These are phyloP conservation scores for Cladophialophora immunda DNA, from an alignment of 2,329 filamentous ascomycete genomes.

Conservation along the genomic window DNA sequence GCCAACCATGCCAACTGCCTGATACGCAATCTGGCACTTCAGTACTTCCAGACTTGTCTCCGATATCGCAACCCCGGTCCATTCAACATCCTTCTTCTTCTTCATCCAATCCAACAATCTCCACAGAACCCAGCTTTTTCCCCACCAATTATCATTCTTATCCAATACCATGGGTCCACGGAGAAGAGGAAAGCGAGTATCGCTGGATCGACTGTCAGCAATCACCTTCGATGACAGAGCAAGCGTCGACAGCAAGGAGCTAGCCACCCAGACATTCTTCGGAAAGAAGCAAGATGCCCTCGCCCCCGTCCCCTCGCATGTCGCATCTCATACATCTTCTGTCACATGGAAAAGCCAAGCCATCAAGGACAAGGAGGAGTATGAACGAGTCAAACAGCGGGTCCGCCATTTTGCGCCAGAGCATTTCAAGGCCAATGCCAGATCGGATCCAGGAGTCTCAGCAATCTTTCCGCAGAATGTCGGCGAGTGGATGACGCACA, in stretches of 20 bases:
- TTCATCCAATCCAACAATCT: neutral
- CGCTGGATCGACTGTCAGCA: conserved; percentile 10
- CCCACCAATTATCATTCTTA: neutral
- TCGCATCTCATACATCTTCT: conserved; percentile 31
- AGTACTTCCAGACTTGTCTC: neutral
- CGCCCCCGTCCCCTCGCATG: neutral
- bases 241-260: conserved; percentile 23
- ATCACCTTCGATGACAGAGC: conserved; percentile 18
- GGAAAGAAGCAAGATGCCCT: conserved; percentile 9
- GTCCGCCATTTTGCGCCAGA: conserved; percentile 35
- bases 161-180: neutral
- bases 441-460: conserved; percentile 16
- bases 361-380: conserved; percentile 36
- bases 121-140: neutral
- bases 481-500: conserved; percentile 30
- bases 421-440: conserved; percentile 30
- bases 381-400: conserved; percentile 30
- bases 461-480: conserved; percentile 34
- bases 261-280: conserved; percentile 21
- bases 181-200: conserved; percentile 11
- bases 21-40: neutral
- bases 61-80: conserved; percentile 1
- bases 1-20: conserved; percentile 10
- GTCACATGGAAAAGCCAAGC: conserved; percentile 35
- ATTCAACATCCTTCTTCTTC: neutral